These are phyloP conservation scores for Mallotus nudiflorus DNA, from an alignment of 345 rosid genomes.

Conservation along the genomic window DNA sequence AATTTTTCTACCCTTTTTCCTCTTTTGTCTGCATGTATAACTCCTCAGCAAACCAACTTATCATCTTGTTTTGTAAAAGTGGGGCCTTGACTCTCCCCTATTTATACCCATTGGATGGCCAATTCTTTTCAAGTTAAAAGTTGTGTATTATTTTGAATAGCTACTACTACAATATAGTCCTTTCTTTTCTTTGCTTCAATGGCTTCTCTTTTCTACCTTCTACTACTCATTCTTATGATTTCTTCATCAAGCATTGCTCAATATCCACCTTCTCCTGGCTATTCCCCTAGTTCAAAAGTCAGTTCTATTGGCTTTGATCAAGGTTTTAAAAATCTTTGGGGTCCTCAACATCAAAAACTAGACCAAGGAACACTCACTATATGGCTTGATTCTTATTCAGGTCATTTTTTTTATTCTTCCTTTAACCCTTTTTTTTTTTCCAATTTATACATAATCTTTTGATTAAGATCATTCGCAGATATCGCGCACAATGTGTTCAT, in stretches of 20 bases:
- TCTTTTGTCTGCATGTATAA: conserved; percentile 40
- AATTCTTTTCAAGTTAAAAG: conserved; percentile 13
- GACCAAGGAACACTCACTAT: conserved; percentile 60
- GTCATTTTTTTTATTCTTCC: conserved; percentile 23
- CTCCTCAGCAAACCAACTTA: conserved; percentile 44
- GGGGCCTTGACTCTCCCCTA: conserved; percentile 38
- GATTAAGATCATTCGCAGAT: too few species aligned
- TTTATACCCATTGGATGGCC: conserved; percentile 39
- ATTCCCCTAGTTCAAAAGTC: conserved; percentile 60
- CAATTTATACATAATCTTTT: too few species aligned
- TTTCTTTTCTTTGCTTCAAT: conserved; percentile 23
- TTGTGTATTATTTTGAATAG: not conserved
- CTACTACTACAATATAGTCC: not conserved
- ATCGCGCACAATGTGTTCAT: too few species aligned
- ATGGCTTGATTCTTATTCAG: conserved; percentile 74
- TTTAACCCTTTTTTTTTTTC: not conserved
- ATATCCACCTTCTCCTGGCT: conserved; percentile 82
- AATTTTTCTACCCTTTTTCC: not conserved
- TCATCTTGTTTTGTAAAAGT: conserved; percentile 24
- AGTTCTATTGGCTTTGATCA: conserved; percentile 48
- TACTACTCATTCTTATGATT: conserved; percentile 18
- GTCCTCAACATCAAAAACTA: conserved; percentile 73
- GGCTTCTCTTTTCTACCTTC: conserved; percentile 39
- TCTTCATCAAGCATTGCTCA: conserved; percentile 34
- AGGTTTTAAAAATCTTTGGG: conserved; percentile 70